A percentile compares a stretch with the other conserved stretches of the same genome.
Evolutionary conservation across 306 rosid species (phyloP).

Genomic region (Gastrolobium bilobum): DNA sequence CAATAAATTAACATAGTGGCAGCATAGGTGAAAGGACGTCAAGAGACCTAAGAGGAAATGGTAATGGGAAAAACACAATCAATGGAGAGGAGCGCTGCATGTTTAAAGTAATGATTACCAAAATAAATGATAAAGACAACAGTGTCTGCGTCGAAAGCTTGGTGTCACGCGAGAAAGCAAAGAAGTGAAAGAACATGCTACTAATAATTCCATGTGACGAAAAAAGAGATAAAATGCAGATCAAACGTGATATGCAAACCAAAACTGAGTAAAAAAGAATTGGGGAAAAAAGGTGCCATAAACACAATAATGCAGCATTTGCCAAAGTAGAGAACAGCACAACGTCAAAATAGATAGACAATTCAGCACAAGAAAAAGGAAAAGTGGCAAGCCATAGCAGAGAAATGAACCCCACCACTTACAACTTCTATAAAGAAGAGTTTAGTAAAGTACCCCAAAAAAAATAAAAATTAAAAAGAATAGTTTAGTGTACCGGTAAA

Average conservation of each 20-base stretch:
- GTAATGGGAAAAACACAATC: not conserved
- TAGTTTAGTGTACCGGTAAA: not conserved
- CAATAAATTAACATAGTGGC: not conserved
- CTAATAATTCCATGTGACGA: slow-evolving; percentile 25
- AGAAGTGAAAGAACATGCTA: not conserved
- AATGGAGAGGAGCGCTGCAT: slow-evolving; percentile 23
- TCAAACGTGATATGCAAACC: not conserved
- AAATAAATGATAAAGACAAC: slow-evolving; percentile 40
- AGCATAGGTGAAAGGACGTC: not conserved
- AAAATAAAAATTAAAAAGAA: not conserved
- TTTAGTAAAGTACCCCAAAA: too few relatives aligned
- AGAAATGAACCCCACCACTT: slow-evolving; percentile 48
- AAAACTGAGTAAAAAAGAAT: slow-evolving; percentile 14
- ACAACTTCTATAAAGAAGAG: not conserved
- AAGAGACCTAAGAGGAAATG: not conserved
- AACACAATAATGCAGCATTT: slow-evolving; percentile 53
- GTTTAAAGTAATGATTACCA: slow-evolving; percentile 46
- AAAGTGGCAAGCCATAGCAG: slow-evolving; percentile 41
- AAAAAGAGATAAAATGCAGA: slow-evolving; percentile 12
- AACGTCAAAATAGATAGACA: slow-evolving; percentile 17
- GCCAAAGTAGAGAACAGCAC: slow-evolving; percentile 40
- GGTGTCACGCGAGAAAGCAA: slow-evolving; percentile 48
- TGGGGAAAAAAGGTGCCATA: not conserved
- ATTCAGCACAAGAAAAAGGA: slow-evolving; percentile 35
- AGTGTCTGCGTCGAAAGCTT: slow-evolving; percentile 42